phyloP scores from a whole-genome alignment of 495 filamentous ascomycete species.

The Evernia prunastri region DNA sequence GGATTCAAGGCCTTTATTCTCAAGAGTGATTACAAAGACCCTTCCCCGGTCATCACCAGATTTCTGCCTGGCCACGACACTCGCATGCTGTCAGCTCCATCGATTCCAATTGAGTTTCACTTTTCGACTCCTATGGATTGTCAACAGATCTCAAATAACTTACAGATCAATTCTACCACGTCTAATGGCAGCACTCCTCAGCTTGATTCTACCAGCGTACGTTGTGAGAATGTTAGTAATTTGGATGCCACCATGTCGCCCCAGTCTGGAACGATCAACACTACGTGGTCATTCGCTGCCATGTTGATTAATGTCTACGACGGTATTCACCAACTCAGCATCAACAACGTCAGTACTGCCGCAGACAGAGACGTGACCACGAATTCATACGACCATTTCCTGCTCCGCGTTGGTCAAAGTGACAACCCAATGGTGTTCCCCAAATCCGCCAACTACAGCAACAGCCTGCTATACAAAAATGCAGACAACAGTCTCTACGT shows the following conservation, averaged over 20 bases:
- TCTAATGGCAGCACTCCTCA: slow-evolving; percentile 24
- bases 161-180: slow-evolving; percentile 43
- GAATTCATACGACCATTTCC: slow-evolving; percentile 38
- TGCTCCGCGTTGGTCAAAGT: slow-evolving; percentile 39
- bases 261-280: slow-evolving; percentile 35
- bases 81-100: slow-evolving; percentile 31
- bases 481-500: slow-evolving; percentile 35
- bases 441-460: slow-evolving; percentile 51
- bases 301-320: slow-evolving; percentile 42
- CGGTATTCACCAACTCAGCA: slow-evolving; percentile 41
- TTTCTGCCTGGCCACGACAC: slow-evolving; percentile 27
- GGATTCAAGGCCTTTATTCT: slow-evolving; percentile 26
- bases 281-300: slow-evolving; percentile 34
- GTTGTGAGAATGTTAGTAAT: slow-evolving; percentile 29
- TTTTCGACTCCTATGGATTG: slow-evolving; percentile 56
- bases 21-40: slow-evolving; percentile 19
- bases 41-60: slow-evolving; percentile 25
- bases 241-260: slow-evolving; percentile 24
- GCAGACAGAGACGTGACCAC: slow-evolving; percentile 34
- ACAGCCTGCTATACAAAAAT: slow-evolving; percentile 38
- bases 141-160: slow-evolving; percentile 35
- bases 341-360: slow-evolving; percentile 39
- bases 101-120: slow-evolving; percentile 40
- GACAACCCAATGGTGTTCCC: slow-evolving; percentile 46
- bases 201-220: slow-evolving; percentile 25